Base-by-base conservation (phyloP, 352 stramenopile genomes). In the Globisporangium solare region DNA sequence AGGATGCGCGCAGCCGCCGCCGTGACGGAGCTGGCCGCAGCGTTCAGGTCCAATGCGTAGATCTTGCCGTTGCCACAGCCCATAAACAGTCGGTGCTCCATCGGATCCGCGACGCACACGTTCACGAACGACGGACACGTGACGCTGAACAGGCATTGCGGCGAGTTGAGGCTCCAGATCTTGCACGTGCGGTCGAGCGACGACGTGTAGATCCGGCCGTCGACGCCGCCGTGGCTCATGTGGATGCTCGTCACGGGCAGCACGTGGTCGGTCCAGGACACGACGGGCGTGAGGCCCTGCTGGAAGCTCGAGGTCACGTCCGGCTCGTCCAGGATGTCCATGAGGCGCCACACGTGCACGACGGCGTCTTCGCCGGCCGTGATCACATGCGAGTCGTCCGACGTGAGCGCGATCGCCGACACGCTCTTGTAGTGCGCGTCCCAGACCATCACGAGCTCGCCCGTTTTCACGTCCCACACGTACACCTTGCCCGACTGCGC, bases 371-470 rank as follows among this genome's bases (percentile, higher is more conserved):
- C 86, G 39, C 83, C 83, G 18, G 76, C 82, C 3, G 83, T 91
- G 40, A 92, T 72, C 12, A 94, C 65, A 51, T 90, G 86, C 21
- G 80, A 90, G 60, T 92, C 79, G 57, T 93, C 82, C 11, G 62
- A 72, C 42, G 82, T 92, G 6, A 94, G 59, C 21, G 66, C 59
- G 18, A 95, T 53, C 11, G 79, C 81, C 17, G 73, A 80, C 24
- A 91, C 76, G 56, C 70, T 79, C 76, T 95, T 95, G 76, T 93
- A 95, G 63, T 95, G 86, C 6, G 81, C 86, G 51, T 95, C 84
- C 63, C 83, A 93, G 35, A 88, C 81, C 27, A 76, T 82, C 20
- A 91, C 63, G 51, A 95, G 73, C 58, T 88, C 79, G 48, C 86
- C 86, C 0, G 82, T 91, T 57, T 85, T 86, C 52, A 92, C 72